A percentile compares a stretch with the other conserved stretches of the same genome.
Conservation (phyloP, 2,329 filamentous ascomycete genomes). For the Pseudocercospora crystallina region DNA sequence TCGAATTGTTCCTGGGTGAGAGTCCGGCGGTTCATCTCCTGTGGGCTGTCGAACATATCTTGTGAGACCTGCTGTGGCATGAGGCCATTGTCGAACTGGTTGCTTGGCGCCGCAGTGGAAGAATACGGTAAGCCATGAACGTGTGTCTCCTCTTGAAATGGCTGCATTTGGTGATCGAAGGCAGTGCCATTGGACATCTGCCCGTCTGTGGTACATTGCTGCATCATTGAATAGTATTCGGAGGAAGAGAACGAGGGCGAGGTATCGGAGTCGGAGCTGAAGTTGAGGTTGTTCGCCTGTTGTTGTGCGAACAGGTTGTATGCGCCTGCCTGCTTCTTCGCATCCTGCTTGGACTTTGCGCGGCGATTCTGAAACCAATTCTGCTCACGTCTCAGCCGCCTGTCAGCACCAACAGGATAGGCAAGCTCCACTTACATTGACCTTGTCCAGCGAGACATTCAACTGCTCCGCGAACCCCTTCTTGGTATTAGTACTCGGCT, state of each 20-base stretch:
- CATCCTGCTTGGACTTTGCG: slow-evolving; percentile 54
- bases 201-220: slow-evolving; percentile 23
- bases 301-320: slow-evolving; percentile 28
- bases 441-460: slow-evolving; percentile 53
- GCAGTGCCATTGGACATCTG: slow-evolving; percentile 14
- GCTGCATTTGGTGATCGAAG: slow-evolving; percentile 7
- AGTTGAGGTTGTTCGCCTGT: slow-evolving; percentile 19
- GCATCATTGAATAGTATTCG: slow-evolving; percentile 36
- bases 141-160: slow-evolving; percentile 12
- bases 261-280: slow-evolving; percentile 33
- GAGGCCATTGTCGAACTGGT: slow-evolving; percentile 12
- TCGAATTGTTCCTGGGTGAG: slow-evolving; percentile 40
- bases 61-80: slow-evolving; percentile 15
- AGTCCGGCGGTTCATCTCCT: slow-evolving; percentile 37
- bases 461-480: slow-evolving; percentile 51
- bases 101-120: not conserved
- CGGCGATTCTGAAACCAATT: slow-evolving; percentile 57
- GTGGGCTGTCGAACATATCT: slow-evolving; percentile 34
- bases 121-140: slow-evolving; percentile 12
- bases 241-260: slow-evolving; percentile 32
- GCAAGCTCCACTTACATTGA: slow-evolving; percentile 46
- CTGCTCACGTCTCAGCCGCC: slow-evolving; percentile 40
- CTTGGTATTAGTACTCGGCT: slow-evolving; percentile 52
- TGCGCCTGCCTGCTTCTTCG: slow-evolving; percentile 45
- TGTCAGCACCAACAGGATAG: not conserved